phyloP scores from a whole-genome alignment of 2,329 filamentous ascomycete genomes.

The Colletotrichum liaoningense region DNA sequence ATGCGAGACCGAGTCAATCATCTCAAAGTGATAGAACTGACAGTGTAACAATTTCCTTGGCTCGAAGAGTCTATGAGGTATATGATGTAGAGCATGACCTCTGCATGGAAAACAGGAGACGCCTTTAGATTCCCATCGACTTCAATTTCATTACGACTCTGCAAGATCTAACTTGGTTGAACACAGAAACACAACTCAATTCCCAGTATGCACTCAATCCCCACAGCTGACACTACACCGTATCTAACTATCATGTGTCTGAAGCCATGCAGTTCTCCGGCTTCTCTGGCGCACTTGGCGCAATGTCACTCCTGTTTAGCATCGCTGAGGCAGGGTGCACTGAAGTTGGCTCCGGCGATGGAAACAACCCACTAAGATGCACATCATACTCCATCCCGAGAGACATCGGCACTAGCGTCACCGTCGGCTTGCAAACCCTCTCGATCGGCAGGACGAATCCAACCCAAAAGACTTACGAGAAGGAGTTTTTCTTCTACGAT shows the following conservation, averaged over 20 bases:
- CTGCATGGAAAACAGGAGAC: background rate
- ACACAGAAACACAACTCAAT: background rate
- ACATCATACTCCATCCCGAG: background rate
- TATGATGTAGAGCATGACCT: background rate
- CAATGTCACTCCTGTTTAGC: background rate
- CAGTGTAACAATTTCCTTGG: background rate
- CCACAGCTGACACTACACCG: background rate
- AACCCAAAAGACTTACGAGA: background rate
- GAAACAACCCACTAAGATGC: background rate
- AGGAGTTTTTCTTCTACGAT: background rate
- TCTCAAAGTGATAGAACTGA: background rate
- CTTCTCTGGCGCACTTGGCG: background rate
- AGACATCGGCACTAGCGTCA: background rate
- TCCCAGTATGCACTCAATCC: background rate
- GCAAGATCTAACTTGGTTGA: background rate
- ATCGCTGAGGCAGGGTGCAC: background rate
- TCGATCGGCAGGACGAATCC: background rate
- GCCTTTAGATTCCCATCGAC: background rate
- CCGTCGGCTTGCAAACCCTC: background rate
- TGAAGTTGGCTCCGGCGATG: background rate
- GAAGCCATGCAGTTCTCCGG: background rate
- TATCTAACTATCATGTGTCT: background rate
- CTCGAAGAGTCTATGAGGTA: background rate
- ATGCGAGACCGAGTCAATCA: background rate
- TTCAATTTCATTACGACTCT: background rate